Evolutionary conservation across 2,329 filamentous ascomycete species (phyloP).

Genomic region (Nemania sp.): DNA sequence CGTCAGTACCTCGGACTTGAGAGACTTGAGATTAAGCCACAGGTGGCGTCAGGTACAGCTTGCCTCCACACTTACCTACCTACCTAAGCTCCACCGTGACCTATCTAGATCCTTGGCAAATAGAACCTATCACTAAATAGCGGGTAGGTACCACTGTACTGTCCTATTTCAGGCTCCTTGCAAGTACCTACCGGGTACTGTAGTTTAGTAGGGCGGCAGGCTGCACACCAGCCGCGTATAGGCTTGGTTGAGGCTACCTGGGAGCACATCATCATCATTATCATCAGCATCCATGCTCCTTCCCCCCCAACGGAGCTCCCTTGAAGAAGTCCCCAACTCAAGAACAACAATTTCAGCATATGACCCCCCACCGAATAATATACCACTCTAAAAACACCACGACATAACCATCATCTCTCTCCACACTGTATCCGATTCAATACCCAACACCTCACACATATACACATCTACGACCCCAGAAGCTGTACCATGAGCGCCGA

Average conservation of each 20-base stretch:
- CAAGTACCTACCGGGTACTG: background rate
- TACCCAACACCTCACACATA: background rate
- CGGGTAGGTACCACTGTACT: slow-evolving; percentile 40
- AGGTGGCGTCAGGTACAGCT: slow-evolving; percentile 8
- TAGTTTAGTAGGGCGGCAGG: slow-evolving; percentile 47
- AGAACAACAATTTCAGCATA: slow-evolving; percentile 34
- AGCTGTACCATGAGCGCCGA: slow-evolving; percentile 78
- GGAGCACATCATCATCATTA: slow-evolving; percentile 26
- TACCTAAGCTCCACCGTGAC: background rate
- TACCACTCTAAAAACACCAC: background rate
- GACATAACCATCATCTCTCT: background rate
- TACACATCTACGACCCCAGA: slow-evolving; percentile 1
- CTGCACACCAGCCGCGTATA: slow-evolving; percentile 59
- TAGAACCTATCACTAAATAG: background rate
- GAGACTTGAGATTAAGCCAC: background rate
- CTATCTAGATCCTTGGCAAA: background rate
- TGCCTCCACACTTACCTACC: slow-evolving; percentile 1
- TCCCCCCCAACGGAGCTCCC: slow-evolving; percentile 38
- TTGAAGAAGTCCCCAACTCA: background rate
- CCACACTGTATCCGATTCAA: background rate
- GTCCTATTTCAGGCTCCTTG: slow-evolving; percentile 21
- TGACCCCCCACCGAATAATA: slow-evolving; percentile 19
- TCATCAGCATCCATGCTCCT: slow-evolving; percentile 28
- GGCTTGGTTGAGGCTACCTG: slow-evolving; percentile 29
- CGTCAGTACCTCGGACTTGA: background rate